These are phyloP conservation scores for Erysimum cheiranthoides DNA, from an alignment of 345 rosid species.

Conservation along the genomic window DNA sequence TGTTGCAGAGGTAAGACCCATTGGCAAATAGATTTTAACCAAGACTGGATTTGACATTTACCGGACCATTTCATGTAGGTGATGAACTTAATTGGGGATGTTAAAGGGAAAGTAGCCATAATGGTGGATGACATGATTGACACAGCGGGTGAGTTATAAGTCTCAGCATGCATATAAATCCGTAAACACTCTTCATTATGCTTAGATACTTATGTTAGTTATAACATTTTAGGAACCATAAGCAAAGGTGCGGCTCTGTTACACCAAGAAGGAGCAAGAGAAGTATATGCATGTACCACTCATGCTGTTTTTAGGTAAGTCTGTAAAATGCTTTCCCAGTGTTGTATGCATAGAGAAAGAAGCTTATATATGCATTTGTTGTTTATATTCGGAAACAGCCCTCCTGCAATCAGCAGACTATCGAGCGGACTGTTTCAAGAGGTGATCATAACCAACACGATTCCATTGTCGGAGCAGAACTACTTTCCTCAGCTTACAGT, in stretches of 20 bases:
- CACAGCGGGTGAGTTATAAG: slow-evolving; percentile 76
- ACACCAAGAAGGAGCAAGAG: slow-evolving; percentile 98
- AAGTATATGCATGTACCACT: slow-evolving; percentile 93
- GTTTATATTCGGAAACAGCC: slow-evolving; percentile 55
- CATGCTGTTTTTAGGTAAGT: slow-evolving; percentile 94
- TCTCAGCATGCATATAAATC: background rate
- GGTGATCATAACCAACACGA: slow-evolving; percentile 93
- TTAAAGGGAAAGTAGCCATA: slow-evolving; percentile 94
- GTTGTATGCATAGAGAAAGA: slow-evolving; percentile 4
- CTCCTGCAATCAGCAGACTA: slow-evolving; percentile 93
- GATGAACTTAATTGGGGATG: slow-evolving; percentile 97
- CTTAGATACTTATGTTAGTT: slow-evolving; percentile 20
- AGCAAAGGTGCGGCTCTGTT: slow-evolving; percentile 94
- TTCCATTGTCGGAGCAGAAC: slow-evolving; percentile 82
- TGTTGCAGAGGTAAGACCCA: slow-evolving; percentile 81
- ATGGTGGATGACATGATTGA: slow-evolving; percentile 99
- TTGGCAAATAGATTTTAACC: background rate
- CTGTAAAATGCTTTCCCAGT: slow-evolving; percentile 14
- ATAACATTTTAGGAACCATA: slow-evolving; percentile 68
- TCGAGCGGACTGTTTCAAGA: slow-evolving; percentile 96
- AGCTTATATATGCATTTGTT: slow-evolving; percentile 17
- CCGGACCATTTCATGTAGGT: slow-evolving; percentile 57
- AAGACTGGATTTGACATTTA: slow-evolving; percentile 10
- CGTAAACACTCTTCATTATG: background rate
- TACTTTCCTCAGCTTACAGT: slow-evolving; percentile 93